phyloP scores from a whole-genome alignment of 2,329 filamentous ascomycete species.

The Zopfia rhizophila region DNA sequence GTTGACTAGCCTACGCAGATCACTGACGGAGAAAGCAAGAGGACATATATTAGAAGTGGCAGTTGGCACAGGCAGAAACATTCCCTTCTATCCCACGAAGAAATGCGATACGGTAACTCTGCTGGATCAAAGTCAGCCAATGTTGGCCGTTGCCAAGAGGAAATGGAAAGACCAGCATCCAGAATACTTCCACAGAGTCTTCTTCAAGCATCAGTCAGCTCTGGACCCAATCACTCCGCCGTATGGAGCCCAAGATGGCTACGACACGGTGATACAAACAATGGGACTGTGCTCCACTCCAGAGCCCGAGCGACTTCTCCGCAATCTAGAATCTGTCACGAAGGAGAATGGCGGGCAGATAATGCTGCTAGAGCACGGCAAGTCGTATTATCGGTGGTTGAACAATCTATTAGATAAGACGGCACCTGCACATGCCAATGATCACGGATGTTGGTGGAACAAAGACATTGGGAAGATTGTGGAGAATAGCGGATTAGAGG shows the following conservation, averaged over 20 bases:
- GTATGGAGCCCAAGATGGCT: conserved; percentile 53
- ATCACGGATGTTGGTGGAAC: conserved; percentile 64
- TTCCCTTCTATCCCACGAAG: conserved; percentile 56
- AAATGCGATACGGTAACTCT: conserved; percentile 57
- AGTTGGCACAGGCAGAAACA: conserved; percentile 61
- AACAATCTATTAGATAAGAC: conserved; percentile 58
- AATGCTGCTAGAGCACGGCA: conserved; percentile 62
- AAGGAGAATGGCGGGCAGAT: conserved; percentile 58
- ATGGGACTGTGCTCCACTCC: conserved; percentile 63
- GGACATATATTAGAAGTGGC: conserved; percentile 62
- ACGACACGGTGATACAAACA: conserved; percentile 62
- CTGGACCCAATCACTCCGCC: conserved; percentile 55
- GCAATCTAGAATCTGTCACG: conserved; percentile 55
- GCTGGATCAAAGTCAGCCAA: conserved; percentile 59
- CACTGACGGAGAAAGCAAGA: conserved; percentile 52
- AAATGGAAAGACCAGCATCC: conserved; percentile 59
- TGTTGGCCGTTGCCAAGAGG: conserved; percentile 60
- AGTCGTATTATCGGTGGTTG: conserved; percentile 59
- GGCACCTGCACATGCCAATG: conserved; percentile 59
- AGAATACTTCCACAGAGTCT: conserved; percentile 48
- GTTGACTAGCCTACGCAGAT: conserved; percentile 52
- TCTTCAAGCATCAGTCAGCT: conserved; percentile 58
- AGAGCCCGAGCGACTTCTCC: conserved; percentile 55
- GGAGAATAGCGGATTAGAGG: conserved; percentile 58
- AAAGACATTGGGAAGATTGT: conserved; percentile 62